Conservation (phyloP, 2,329 filamentous ascomycete genomes). For the Fusarium setosum region DNA sequence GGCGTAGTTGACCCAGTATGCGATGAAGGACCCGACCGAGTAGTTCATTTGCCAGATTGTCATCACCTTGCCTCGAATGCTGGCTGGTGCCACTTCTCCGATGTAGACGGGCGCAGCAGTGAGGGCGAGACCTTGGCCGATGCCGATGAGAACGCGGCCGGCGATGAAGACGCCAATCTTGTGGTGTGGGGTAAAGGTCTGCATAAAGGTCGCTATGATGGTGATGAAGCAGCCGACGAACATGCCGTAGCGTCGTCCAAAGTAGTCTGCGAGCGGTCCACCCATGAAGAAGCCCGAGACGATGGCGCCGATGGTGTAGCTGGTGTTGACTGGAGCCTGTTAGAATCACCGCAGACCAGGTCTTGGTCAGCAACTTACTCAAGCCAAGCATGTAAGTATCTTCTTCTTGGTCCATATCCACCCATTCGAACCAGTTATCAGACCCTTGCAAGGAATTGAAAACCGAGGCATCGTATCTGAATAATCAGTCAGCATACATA, state of each 20-base stretch:
- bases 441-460: slow-evolving; percentile 77
- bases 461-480: slow-evolving; percentile 72
- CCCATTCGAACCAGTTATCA: slow-evolving; percentile 71
- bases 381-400: slow-evolving; percentile 50
- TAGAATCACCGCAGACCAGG: not conserved
- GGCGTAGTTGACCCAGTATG: slow-evolving; percentile 68
- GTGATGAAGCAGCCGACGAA: slow-evolving; percentile 70
- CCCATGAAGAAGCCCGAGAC: slow-evolving; percentile 69
- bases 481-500: not conserved
- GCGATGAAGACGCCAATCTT: slow-evolving; percentile 74
- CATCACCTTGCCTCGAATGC: slow-evolving; percentile 74
- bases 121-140: slow-evolving; percentile 75
- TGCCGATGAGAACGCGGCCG: slow-evolving; percentile 74
- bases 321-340: slow-evolving; percentile 63
- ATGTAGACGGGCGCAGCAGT: slow-evolving; percentile 77
- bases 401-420: slow-evolving; percentile 56
- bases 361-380: not conserved
- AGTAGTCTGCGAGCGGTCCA: not conserved
- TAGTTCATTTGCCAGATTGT: slow-evolving; percentile 75
- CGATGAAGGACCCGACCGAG: slow-evolving; percentile 65
- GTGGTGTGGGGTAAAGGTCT: slow-evolving; percentile 69
- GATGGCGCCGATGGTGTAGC: slow-evolving; percentile 75
- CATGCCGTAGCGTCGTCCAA: slow-evolving; percentile 60
- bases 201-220: slow-evolving; percentile 75
- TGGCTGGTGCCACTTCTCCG: slow-evolving; percentile 70